Evolutionary conservation across 2,329 filamentous ascomycete species (phyloP).

Genomic region (Ceratocystis albifundus): DNA sequence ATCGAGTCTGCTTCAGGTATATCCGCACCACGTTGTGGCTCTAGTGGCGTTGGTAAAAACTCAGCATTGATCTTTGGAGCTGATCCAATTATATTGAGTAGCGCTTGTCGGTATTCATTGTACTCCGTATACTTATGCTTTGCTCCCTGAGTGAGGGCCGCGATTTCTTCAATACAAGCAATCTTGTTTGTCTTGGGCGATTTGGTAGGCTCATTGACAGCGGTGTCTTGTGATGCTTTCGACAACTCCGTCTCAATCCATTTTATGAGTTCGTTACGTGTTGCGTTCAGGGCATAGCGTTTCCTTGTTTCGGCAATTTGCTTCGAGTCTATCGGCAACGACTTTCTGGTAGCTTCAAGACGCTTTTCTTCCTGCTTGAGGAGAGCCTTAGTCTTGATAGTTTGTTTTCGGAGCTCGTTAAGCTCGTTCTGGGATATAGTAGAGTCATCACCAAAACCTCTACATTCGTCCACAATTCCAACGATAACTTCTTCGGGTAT

Average conservation of each 20-base stretch:
- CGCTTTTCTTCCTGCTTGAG: slow-evolving; percentile 46
- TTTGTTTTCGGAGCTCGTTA: slow-evolving; percentile 41
- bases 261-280: slow-evolving; percentile 48
- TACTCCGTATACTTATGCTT: slow-evolving; percentile 46
- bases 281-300: slow-evolving; percentile 43
- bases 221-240: slow-evolving; percentile 17
- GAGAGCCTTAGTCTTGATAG: slow-evolving; percentile 46
- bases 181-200: slow-evolving; percentile 19
- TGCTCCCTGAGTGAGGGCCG: slow-evolving; percentile 31
- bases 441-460: slow-evolving; percentile 35
- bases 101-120: slow-evolving; percentile 37
- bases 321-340: slow-evolving; percentile 29
- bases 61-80: slow-evolving; percentile 19
- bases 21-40: slow-evolving; percentile 17
- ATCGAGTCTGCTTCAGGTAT: slow-evolving; percentile 24
- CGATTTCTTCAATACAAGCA: slow-evolving; percentile 20
- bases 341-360: slow-evolving; percentile 38
- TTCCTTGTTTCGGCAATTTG: slow-evolving; percentile 31
- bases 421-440: slow-evolving; percentile 29
- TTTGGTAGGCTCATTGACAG: neutral
- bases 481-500: slow-evolving; percentile 44
- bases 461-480: slow-evolving; percentile 37
- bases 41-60: slow-evolving; percentile 6
- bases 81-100: slow-evolving; percentile 27
- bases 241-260: slow-evolving; percentile 53